Conservation (phyloP, 2,329 filamentous ascomycete species). For the Hypocreales sp. region DNA sequence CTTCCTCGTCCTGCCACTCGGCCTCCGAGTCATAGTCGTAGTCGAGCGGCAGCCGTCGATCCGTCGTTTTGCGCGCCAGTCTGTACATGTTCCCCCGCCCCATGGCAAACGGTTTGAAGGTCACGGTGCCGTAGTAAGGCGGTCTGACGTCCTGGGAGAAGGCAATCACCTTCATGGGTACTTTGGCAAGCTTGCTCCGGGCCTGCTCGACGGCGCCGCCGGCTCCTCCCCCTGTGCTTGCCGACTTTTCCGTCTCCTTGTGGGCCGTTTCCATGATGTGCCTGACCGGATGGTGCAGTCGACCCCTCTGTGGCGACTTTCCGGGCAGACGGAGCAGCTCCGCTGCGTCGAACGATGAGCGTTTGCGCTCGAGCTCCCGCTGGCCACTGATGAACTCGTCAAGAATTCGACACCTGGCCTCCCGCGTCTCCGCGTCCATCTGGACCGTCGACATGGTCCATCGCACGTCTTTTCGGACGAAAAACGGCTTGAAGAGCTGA, state of each 20-base stretch:
- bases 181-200: constrained; percentile 25
- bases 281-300: constrained; percentile 35
- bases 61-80: constrained; percentile 37
- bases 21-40: constrained; percentile 81
- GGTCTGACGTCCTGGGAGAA: constrained; percentile 53
- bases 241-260: constrained; percentile 26
- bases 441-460: constrained; percentile 46
- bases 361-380: constrained; percentile 14
- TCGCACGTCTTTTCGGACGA: constrained; percentile 56
- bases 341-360: constrained; percentile 26
- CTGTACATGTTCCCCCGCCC: constrained; percentile 29
- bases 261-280: constrained; percentile 44
- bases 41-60: constrained; percentile 44
- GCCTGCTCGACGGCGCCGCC: constrained; percentile 17
- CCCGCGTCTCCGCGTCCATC: constrained; percentile 40
- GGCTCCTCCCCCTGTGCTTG: constrained; percentile 18
- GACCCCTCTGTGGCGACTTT: constrained; percentile 26
- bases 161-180: constrained; percentile 47
- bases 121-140: constrained; percentile 59
- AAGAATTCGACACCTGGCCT: constrained; percentile 33
- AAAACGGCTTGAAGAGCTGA: constrained; percentile 67
- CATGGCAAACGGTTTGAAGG: constrained; percentile 34
- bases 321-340: constrained; percentile 29
- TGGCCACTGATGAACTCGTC: constrained; percentile 35
- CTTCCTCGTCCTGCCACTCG: constrained; percentile 67